Percentiles rank a stretch among this genome's conserved stretches.
These are phyloP conservation scores for Talaromyces sp. DNA, from an alignment of 2,329 filamentous ascomycete genomes.

Conservation along the genomic window DNA sequence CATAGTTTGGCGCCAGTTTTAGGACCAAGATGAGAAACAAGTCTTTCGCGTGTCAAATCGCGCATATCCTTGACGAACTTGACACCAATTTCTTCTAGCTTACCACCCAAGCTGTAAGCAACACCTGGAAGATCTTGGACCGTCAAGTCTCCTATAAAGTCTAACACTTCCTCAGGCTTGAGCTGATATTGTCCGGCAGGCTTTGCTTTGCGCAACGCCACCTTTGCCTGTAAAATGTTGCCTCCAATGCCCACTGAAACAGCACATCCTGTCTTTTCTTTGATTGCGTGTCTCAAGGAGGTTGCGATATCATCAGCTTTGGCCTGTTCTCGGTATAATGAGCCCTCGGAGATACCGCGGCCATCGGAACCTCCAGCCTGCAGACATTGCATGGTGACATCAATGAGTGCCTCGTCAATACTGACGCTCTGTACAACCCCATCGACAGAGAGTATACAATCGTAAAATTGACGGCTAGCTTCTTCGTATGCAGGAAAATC, in stretches of 20 bases:
- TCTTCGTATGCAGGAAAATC: slow-evolving; percentile 95
- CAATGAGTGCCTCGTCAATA: slow-evolving; percentile 89
- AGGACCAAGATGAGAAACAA: slow-evolving; percentile 72
- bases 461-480: slow-evolving; percentile 83
- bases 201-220: slow-evolving; percentile 87
- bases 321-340: slow-evolving; percentile 72
- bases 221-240: slow-evolving; percentile 87
- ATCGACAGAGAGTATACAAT: slow-evolving; percentile 72
- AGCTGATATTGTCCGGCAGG: slow-evolving; percentile 90
- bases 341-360: slow-evolving; percentile 61
- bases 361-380: slow-evolving; percentile 64
- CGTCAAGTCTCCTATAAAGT: slow-evolving; percentile 71
- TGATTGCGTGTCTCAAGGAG: slow-evolving; percentile 65
- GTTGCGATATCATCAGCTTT: slow-evolving; percentile 70
- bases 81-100: slow-evolving; percentile 81
- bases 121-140: slow-evolving; percentile 86
- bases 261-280: slow-evolving; percentile 72
- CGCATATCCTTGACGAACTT: slow-evolving; percentile 80
- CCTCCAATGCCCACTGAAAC: slow-evolving; percentile 90
- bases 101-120: slow-evolving; percentile 82
- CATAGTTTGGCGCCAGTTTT: slow-evolving; percentile 90
- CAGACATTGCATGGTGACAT: slow-evolving; percentile 70
- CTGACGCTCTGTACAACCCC: slow-evolving; percentile 93
- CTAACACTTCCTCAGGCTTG: slow-evolving; percentile 72
- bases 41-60: slow-evolving; percentile 68